Percentiles rank a stretch among this genome's conserved stretches.
Evolutionary conservation across 345 rosid genomes (phyloP).

Genomic region (Salix exigua): DNA sequence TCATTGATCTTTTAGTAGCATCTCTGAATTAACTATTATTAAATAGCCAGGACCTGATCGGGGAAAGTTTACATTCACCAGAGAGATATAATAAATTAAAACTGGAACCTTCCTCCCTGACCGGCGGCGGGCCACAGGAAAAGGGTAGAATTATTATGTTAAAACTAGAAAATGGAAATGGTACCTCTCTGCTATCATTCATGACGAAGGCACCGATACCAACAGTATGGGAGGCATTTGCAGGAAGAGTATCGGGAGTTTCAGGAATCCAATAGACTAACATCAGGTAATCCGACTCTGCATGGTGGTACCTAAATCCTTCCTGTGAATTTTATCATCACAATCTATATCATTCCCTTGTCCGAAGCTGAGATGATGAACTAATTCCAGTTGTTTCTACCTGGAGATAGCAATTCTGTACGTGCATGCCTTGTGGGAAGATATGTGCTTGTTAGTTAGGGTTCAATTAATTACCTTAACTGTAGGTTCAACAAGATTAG

Average conservation of each 20-base stretch:
- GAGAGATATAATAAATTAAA: not conserved
- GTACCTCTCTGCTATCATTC: conserved; percentile 54
- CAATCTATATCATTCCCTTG: not conserved
- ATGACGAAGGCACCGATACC: conserved; percentile 70
- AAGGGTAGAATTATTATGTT: not conserved
- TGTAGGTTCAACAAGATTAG: conserved; percentile 49
- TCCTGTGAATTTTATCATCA: conserved; percentile 33
- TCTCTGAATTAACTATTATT: not conserved
- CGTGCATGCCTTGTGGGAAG: not conserved
- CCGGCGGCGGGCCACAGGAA: not conserved
- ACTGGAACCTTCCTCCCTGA: not conserved
- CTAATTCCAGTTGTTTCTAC: not conserved
- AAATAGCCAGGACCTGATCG: not conserved
- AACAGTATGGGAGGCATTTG: conserved; percentile 70
- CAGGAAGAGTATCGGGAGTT: conserved; percentile 43
- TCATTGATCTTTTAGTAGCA: no score
- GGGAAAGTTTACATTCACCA: not conserved
- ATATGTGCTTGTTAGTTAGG: not conserved
- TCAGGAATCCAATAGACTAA: conserved; percentile 61
- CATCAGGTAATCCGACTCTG: conserved; percentile 74
- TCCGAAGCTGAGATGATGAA: not conserved
- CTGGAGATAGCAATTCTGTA: not conserved
- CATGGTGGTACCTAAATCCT: conserved; percentile 68
- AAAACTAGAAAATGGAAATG: not conserved
- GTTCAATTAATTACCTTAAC: conserved; percentile 39